Percentiles rank a stretch among this genome's conserved stretches.
Evolutionary conservation across 2,329 filamentous ascomycete species (phyloP).

Genomic region (Aurifilum marmelostoma): DNA sequence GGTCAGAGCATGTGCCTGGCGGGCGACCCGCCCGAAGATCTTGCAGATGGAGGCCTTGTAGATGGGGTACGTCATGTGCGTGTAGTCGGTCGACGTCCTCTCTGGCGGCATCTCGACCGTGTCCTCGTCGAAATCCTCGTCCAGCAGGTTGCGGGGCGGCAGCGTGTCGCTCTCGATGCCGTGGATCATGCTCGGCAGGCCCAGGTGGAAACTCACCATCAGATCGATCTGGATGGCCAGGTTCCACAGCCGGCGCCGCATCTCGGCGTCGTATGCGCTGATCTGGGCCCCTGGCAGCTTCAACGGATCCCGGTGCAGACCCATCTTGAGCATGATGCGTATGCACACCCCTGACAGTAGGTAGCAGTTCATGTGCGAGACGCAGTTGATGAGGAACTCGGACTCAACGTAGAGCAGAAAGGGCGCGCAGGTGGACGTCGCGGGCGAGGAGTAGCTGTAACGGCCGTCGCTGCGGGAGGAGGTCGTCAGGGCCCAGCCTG

Average conservation of each 20-base stretch:
- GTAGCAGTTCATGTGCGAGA: slow-evolving; percentile 58
- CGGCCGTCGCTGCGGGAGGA: slow-evolving; percentile 39
- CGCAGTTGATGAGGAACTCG: slow-evolving; percentile 55
- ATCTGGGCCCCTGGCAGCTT: slow-evolving; percentile 49
- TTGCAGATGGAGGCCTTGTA: slow-evolving; percentile 52
- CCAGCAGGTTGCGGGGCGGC: slow-evolving; percentile 64
- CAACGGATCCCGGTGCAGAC: slow-evolving; percentile 59
- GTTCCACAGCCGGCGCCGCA: slow-evolving; percentile 58
- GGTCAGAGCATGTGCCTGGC: slow-evolving; percentile 52
- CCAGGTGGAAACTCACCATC: slow-evolving; percentile 68
- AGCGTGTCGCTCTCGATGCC: slow-evolving; percentile 65
- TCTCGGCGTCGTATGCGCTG: slow-evolving; percentile 56
- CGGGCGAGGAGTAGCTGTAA: slow-evolving; percentile 50
- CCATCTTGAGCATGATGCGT: slow-evolving; percentile 62
- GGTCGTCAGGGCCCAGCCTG: slow-evolving; percentile 54
- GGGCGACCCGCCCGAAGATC: slow-evolving; percentile 54
- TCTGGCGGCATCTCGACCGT: slow-evolving; percentile 57
- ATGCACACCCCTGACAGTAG: slow-evolving; percentile 54
- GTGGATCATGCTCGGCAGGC: slow-evolving; percentile 63
- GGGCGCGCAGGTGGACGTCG: slow-evolving; percentile 51
- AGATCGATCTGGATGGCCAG: slow-evolving; percentile 63
- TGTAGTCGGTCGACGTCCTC: slow-evolving; percentile 62
- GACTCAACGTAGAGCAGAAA: slow-evolving; percentile 57
- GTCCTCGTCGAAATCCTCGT: slow-evolving; percentile 66
- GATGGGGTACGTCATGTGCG: slow-evolving; percentile 59